Base-by-base conservation (phyloP, 1,284 basidiomycete species). In the Microbotryum saponariae region DNA sequence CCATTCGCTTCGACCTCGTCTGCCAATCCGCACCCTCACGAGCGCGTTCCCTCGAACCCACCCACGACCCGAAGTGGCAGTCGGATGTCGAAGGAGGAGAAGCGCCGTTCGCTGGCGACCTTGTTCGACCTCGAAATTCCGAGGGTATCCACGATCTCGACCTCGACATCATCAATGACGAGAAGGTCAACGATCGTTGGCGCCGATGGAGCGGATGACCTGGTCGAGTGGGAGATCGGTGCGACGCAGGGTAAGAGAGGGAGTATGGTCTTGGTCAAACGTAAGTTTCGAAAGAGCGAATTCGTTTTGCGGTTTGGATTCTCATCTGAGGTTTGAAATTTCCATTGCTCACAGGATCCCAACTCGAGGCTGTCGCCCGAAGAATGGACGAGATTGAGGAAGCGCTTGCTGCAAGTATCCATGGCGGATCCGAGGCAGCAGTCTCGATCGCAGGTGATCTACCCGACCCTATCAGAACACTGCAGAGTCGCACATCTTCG, bases 221-320 rank as follows among this genome's bases (percentile, higher is more conserved):
- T 58, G 18, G 54, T 27, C 16, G 21, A 48, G 12, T 18, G 61
- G n/a, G 59, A 56, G 16, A 42, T 37, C 14, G 53, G 16, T 0
- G 59, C 25, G 1, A 29, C 45, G 14, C 31, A 45, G 0, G 55
- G 53, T 4, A 58, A 57, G 53, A 68, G 66, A 37, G 59, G 67
- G 1, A 63, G 59, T 18, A 55, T 68, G 54, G 63, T 68, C 2
- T 37, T 68, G n/a, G 63, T 68, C 52, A 64, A 58, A 47, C 63
- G 64, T 66, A 50, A 44, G 64, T 53, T 18, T 21, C 16, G 8
- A 20, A 6, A 6, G 33, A 6, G 33, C 14, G 4, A 31, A 6
- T 31, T 18, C 10, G 31, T 20, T 37, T 14, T 53, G 31, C 20
- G 29, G 6, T 18, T 42, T 23, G 33, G 18, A 31, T 6, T 23